Base-by-base conservation (phyloP, 2,329 filamentous ascomycete genomes). In the Fusarium coffeatum region DNA sequence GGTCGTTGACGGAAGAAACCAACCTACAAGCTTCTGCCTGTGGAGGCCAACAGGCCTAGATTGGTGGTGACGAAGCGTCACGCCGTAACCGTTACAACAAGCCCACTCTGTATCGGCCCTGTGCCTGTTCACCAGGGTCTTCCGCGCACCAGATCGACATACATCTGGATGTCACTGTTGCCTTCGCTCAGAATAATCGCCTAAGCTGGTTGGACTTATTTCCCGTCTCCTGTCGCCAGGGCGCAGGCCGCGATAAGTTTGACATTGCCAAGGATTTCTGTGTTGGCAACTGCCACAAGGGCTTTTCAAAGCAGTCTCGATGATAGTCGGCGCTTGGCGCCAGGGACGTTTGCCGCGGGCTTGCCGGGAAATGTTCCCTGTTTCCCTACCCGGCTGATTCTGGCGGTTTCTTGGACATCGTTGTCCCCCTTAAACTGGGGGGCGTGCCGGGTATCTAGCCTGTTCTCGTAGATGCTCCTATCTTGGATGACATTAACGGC, bases 71-170 rank as follows among this genome's bases (percentile, higher is more conserved):
- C 49, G 55, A 41, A 46, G 49, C 34, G 49, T 49, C 67, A 64
- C 54, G 58, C 68, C 64, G 56, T 45, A 46, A 66, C 67, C 63
- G 49, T 66, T 63, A 22, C 62, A 69, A 56, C 50, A 55, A 69
- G 67, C 55, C 68, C 65, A 69, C 68, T 62, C 56, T 23, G 32
- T 41, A 56, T 57, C 54, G 50, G 27, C 56, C 68, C 64, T 66
- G 63, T 43, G 46, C 40, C 34, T 63, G 54, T 27, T 42, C 30
- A 41, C 65, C 55, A 55, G 68, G 68, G 47, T 66, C 34, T 34
- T 45, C 55, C 55, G 47, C 53, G 32, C 55, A 54, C 64, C 55
- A 71, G 68, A 71, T 71, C 68, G 65, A 50, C 49, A 27, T 68
- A 53, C 45, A 54, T 53, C 64, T 54, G 46, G 55, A 55, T 49